These are phyloP conservation scores for Chloris gayana DNA, from an alignment of 176 grass and related monocot genomes.

Conservation along the genomic window DNA sequence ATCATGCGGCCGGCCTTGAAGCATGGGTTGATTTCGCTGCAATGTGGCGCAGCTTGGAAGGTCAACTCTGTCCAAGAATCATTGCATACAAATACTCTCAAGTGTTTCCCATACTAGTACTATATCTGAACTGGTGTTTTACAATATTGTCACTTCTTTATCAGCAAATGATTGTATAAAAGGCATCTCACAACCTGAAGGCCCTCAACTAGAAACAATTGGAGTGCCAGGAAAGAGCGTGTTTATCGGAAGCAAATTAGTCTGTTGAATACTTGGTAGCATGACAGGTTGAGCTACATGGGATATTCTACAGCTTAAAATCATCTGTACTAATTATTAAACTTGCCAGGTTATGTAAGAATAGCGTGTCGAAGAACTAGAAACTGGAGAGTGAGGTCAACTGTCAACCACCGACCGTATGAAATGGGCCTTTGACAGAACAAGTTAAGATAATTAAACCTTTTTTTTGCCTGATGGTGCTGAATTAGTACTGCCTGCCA, in stretches of 20 bases:
- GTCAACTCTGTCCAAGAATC: conserved; percentile 45
- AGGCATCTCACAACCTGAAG: background rate
- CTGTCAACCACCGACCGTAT: conserved; percentile 31
- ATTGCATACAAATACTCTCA: conserved; percentile 24
- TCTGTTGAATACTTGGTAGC: background rate
- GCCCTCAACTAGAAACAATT: background rate
- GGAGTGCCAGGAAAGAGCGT: background rate
- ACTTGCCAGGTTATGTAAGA: background rate
- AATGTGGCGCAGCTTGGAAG: conserved; percentile 25
- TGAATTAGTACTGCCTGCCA: conserved; percentile 15
- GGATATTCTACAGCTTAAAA: background rate
- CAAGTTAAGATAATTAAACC: conserved; percentile 29
- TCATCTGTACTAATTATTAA: background rate
- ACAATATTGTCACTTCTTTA: background rate
- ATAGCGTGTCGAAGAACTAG: conserved; percentile 7
- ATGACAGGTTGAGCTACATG: background rate
- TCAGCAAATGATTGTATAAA: background rate
- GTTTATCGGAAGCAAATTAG: background rate
- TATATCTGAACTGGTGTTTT: background rate
- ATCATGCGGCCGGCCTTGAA: conserved; percentile 43
- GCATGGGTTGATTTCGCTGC: conserved; percentile 14
- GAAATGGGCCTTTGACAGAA: conserved; percentile 34
- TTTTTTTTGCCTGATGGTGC: background rate
- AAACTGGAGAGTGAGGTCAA: conserved; percentile 18
- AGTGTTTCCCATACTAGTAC: background rate